Percentiles rank a stretch among this genome's conserved stretches.
phyloP scores from a whole-genome alignment of 305 asterid species.

The Withania somnifera region DNA sequence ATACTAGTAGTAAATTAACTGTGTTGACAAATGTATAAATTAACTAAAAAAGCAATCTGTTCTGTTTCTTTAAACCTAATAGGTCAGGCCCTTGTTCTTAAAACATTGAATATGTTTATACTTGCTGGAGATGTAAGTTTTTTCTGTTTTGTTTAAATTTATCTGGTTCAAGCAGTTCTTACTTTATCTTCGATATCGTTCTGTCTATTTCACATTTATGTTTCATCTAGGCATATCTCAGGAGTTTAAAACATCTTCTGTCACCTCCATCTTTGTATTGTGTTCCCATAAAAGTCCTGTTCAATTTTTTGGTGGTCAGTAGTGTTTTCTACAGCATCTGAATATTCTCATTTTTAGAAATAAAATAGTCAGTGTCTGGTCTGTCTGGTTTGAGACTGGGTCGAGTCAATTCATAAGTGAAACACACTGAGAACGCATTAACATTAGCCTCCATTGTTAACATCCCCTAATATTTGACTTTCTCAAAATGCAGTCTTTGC shows the following conservation, averaged over 20 bases:
- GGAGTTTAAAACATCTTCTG: neutral
- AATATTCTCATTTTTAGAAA: neutral
- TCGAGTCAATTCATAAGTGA: neutral
- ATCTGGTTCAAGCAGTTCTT: neutral
- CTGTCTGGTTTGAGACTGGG: neutral
- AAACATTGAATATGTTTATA: neutral
- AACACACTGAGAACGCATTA: neutral
- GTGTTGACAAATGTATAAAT: neutral
- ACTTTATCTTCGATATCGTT: neutral
- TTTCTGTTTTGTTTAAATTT: neutral
- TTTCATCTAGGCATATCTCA: neutral
- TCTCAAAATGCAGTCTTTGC: constrained; percentile 9
- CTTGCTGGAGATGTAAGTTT: neutral
- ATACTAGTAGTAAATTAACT: neutral
- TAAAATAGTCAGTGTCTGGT: neutral
- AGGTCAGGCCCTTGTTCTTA: neutral
- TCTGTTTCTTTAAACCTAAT: neutral
- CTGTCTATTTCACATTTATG: neutral
- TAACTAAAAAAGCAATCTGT: neutral
- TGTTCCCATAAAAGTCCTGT: neutral
- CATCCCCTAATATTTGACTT: neutral
- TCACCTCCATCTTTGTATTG: neutral
- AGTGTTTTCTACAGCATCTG: neutral
- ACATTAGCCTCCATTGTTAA: neutral
- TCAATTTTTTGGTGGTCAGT: neutral